Evolutionary conservation across 2,329 filamentous ascomycete species (phyloP).

Genomic region (Hymenoscyphus repandus): DNA sequence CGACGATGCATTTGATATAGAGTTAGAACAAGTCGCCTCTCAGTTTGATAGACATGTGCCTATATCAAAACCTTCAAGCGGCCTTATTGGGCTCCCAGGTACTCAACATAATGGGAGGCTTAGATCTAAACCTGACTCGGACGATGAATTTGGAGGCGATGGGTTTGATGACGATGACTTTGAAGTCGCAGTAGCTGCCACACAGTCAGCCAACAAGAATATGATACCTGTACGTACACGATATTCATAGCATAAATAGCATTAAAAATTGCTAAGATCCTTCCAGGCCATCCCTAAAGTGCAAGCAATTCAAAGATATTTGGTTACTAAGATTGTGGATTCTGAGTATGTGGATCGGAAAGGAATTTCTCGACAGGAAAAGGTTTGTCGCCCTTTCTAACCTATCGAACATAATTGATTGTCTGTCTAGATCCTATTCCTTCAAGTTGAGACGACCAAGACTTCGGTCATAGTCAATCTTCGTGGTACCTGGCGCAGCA

Average conservation of each 20-base stretch:
- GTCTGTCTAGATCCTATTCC: conserved; percentile 63
- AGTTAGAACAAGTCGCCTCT: conserved; percentile 52
- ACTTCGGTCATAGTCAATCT: conserved; percentile 65
- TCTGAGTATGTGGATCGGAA: conserved; percentile 61
- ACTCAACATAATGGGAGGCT: not conserved
- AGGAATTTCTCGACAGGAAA: conserved; percentile 59
- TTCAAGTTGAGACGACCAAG: conserved; percentile 71
- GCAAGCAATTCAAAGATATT: conserved; percentile 80
- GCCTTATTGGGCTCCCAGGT: not conserved
- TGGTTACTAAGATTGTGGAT: conserved; percentile 69
- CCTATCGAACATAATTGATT: conserved; percentile 3
- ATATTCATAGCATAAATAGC: conserved; percentile 27
- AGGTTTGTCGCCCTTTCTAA: conserved; percentile 47
- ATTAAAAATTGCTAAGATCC: conserved; percentile 51
- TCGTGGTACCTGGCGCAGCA: conserved; percentile 82
- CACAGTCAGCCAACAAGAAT: conserved; percentile 49
- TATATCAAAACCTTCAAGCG: not conserved
- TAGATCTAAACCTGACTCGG: conserved; percentile 43
- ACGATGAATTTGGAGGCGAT: conserved; percentile 68
- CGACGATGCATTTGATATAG: conserved; percentile 54
- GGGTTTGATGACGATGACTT: conserved; percentile 64
- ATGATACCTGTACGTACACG: conserved; percentile 49
- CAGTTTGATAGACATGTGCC: conserved; percentile 42
- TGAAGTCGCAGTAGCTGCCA: conserved; percentile 68
- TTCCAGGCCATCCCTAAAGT: conserved; percentile 61